phyloP scores from a whole-genome alignment of 805 yeast genomes.

The Sungouiella thailandica region DNA sequence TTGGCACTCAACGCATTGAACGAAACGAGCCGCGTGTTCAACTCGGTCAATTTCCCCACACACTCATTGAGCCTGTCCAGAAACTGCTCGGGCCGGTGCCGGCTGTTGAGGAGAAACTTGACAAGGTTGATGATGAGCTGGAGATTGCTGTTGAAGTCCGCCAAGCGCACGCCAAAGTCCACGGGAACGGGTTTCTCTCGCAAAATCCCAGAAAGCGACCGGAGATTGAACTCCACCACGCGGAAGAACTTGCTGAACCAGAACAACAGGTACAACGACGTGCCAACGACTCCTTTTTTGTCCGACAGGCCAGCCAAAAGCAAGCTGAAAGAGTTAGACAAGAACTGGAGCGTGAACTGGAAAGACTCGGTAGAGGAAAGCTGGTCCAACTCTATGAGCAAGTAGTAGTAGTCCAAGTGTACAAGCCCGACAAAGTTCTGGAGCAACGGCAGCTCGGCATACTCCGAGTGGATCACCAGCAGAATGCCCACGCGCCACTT shows the following conservation, averaged over 20 bases:
- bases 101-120: slow-evolving; percentile 18
- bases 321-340: slow-evolving; percentile 35
- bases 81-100: slow-evolving; percentile 7
- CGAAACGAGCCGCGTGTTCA: slow-evolving; percentile 16
- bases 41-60: slow-evolving; percentile 8
- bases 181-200: slow-evolving; percentile 6
- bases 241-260: slow-evolving; percentile 35
- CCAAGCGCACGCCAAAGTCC: slow-evolving; percentile 20
- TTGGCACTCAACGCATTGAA: slow-evolving; percentile 16
- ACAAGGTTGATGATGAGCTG: slow-evolving; percentile 30
- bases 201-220: slow-evolving; percentile 18
- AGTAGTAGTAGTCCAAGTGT: slow-evolving; percentile 35
- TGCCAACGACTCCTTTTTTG: slow-evolving; percentile 12
- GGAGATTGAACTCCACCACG: slow-evolving; percentile 27
- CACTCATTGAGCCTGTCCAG: slow-evolving; percentile 6
- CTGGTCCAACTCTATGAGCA: slow-evolving; percentile 38
- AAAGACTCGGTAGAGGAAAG: slow-evolving; percentile 31
- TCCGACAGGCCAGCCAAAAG: slow-evolving; percentile 18
- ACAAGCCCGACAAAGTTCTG: slow-evolving; percentile 30
- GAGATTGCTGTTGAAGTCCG: slow-evolving; percentile 30
- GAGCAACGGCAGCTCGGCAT: slow-evolving; percentile 22
- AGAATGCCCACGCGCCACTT: slow-evolving; percentile 32
- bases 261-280: slow-evolving; percentile 20
- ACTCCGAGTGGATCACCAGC: slow-evolving; percentile 23
- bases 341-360: slow-evolving; percentile 38